A percentile compares a stretch with the other conserved stretches of the same genome.
phyloP scores from a whole-genome alignment of 768 basidiomycete genomes.

The Mycena epipterygia region DNA sequence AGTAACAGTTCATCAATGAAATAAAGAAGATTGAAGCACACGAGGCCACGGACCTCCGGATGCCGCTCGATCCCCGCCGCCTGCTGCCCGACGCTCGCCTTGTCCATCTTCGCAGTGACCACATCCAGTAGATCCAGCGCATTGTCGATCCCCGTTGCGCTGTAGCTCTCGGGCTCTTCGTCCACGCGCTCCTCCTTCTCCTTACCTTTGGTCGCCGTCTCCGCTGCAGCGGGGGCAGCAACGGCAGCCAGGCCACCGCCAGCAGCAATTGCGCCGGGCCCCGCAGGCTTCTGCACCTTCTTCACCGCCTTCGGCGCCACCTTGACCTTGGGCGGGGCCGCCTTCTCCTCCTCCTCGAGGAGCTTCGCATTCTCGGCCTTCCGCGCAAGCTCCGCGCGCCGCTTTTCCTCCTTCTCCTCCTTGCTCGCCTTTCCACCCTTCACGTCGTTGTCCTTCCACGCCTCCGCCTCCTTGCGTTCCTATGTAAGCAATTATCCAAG shows the following conservation, averaged over 20 bases:
- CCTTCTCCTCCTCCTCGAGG: constrained; percentile 71
- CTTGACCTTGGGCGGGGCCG: constrained; percentile 70
- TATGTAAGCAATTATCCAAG: constrained; percentile 46
- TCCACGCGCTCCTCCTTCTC: constrained; percentile 52
- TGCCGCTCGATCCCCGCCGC: constrained; percentile 91
- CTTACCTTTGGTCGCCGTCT: constrained; percentile 36
- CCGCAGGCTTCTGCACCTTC: constrained; percentile 78
- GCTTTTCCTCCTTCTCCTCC: constrained; percentile 85
- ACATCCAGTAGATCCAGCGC: constrained; percentile 90
- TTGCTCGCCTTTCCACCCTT: constrained; percentile 74
- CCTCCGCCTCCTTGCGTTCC: constrained; percentile 79
- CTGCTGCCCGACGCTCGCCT: constrained; percentile 89
- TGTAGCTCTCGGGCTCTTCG: constrained; percentile 72
- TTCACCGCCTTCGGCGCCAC: constrained; percentile 72
- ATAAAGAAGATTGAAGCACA: constrained; percentile 11
- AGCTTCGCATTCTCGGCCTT: constrained; percentile 60
- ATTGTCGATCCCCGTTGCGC: constrained; percentile 92
- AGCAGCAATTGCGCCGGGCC: constrained; percentile 88
- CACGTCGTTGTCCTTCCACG: constrained; percentile 74
- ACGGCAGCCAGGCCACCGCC: constrained; percentile 62
- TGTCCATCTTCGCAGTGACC: constrained; percentile 93
- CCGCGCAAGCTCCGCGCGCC: constrained; percentile 83
- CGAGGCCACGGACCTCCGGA: constrained; percentile 78
- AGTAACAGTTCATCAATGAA: constrained; percentile 25
- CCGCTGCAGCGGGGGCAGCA: background rate